Evolutionary conservation across 169 alveolate genomes (phyloP), one percentile per base, ranked within the genome.

Genomic region (Blepharisma undulans): DNA sequence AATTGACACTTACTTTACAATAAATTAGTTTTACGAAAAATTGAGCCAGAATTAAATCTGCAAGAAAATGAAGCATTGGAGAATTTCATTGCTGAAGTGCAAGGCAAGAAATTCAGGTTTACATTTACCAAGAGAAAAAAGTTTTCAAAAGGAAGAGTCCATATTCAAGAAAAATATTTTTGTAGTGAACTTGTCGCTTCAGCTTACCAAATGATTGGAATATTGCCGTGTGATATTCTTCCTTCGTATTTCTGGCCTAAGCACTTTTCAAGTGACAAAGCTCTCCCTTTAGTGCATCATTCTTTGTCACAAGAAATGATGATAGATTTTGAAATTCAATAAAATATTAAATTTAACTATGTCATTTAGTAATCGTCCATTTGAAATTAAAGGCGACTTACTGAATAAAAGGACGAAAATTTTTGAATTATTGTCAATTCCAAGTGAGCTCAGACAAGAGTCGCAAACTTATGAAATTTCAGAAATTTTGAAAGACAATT

Each of bases 191-290:
- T 86, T 66, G 84, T 86, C 5, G 91, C 91, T 6, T 34, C 82
- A 19, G 81, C 84, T 33, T 86, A 66, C 34, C 93, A 96, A 88
- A 36, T 88, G 77, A 29, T 94, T 27, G 96, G 96, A 10, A 71
- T 96, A n/a, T 74, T 96, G 25, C 96, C 97, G n/a, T 84, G 88
- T 22, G 94, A 95, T 30, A 86, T 93, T 25, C 86, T 95, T 3
- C 94, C 98, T 0, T 80, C 94, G 1, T 86, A 93, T 79, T 96
- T 95, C 88, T 96, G 96, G 97, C 98, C 98, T n/a, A 93, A 94
- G 29, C 74, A 86, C 21, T 96, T 96, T 88, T 84, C 95, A 1
- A 21, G 16, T 66, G 84, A 48, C 18, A 33, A 21, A 48, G 32
- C 59, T 71, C 36, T 78, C 66, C 16, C 25, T 78, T 78, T 78